These are phyloP conservation scores for Candida montana DNA, from an alignment of 805 yeast genomes.

Conservation along the genomic window DNA sequence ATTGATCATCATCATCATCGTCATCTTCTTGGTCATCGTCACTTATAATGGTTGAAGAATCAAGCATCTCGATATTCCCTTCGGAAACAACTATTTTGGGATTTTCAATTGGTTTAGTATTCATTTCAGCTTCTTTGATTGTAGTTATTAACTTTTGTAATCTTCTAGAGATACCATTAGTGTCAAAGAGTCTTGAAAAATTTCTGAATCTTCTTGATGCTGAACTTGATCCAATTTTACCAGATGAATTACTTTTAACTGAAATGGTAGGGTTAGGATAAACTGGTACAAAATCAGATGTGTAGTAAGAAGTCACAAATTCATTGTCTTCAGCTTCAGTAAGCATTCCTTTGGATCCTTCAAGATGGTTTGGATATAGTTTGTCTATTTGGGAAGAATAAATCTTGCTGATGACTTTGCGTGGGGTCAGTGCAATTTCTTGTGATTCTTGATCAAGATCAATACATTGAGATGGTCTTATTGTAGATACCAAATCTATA, in stretches of 20 bases:
- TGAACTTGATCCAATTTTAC: conserved; percentile 12
- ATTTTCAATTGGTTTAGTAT: not conserved
- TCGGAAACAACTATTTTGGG: conserved; percentile 1
- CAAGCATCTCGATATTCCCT: not conserved
- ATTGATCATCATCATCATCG: too few relatives aligned
- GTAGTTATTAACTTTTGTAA: conserved; percentile 10
- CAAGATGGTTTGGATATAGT: conserved; percentile 6
- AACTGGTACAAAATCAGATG: conserved; percentile 7
- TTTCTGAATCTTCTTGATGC: conserved; percentile 13
- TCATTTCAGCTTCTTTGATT: conserved; percentile 2
- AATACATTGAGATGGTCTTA: conserved; percentile 13
- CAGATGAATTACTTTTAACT: conserved; percentile 10
- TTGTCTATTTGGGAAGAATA: conserved; percentile 14
- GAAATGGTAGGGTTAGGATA: conserved; percentile 13
- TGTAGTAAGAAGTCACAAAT: conserved; percentile 15
- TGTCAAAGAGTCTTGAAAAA: conserved; percentile 6
- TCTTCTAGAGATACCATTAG: conserved; percentile 9
- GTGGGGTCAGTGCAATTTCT: not conserved
- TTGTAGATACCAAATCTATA: conserved; percentile 8
- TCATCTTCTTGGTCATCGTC: conserved; percentile 14
- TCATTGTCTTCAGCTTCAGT: conserved; percentile 11
- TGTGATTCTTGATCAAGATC: not conserved
- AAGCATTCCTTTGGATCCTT: conserved; percentile 17
- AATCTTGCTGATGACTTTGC: not conserved
- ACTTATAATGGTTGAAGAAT: too few relatives aligned